Conservation (phyloP, 192 early-diverging fungal species). For the Mortierella alpina region DNA sequence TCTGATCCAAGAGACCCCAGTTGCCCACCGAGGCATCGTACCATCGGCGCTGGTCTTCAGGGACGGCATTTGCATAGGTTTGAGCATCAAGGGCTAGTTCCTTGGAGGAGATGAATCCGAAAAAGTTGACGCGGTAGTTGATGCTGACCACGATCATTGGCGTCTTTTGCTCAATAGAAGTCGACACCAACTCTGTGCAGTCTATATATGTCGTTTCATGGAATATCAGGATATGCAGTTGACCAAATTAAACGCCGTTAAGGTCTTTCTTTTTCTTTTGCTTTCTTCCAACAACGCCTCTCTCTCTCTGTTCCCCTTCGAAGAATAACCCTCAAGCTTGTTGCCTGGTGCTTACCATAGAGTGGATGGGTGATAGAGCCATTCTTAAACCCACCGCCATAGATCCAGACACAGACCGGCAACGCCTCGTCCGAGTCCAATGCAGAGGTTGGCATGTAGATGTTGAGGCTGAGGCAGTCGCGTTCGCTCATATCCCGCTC, state of each 20-base stretch:
- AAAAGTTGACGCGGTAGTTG: constrained; percentile 59
- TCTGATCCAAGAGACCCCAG: constrained; percentile 61
- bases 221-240: background rate
- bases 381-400: constrained; percentile 6
- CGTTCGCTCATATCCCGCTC: constrained; percentile 1
- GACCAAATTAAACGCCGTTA: background rate
- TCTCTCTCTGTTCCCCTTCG: too few relatives aligned
- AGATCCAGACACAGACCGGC: constrained; percentile 22
- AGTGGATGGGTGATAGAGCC: constrained; percentile 3
- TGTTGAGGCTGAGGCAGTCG: constrained; percentile 16
- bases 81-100: constrained; percentile 18
- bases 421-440: background rate
- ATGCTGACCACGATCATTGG: constrained; percentile 52
- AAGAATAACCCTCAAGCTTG: too few relatives aligned
- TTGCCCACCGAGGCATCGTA: constrained; percentile 31
- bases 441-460: constrained; percentile 12
- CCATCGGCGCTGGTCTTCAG: constrained; percentile 10
- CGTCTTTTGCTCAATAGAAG: background rate
- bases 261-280: too few relatives aligned
- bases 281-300: too few relatives aligned
- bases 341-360: background rate
- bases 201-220: background rate
- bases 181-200: background rate
- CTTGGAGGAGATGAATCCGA: constrained; percentile 57
- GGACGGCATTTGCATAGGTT: background rate